Base-by-base conservation (phyloP, 1,139 yeast species). In the Yamadazyma atlantica region DNA sequence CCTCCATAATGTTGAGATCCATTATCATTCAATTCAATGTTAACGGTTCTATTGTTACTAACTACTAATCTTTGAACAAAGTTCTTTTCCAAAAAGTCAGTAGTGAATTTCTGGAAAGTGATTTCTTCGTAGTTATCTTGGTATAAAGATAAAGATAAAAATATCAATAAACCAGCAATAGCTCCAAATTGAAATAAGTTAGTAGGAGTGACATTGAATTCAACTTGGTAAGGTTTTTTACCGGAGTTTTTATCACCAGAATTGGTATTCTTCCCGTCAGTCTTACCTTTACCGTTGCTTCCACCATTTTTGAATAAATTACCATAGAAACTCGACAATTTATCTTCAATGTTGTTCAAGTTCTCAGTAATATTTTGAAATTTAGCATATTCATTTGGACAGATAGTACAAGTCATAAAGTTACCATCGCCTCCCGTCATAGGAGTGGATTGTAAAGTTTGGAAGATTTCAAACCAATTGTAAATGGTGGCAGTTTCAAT, bases 61-160 rank as follows among this genome's bases (percentile, higher is more conserved):
- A 71, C 73, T 12, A 65, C 54, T 29, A 71, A 50, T 40, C 51
- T 60, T 4, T 61, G 48, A 6, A 71, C 76, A 28, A 63, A 51
- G 32, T 66, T 66, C 44, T 66, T 67, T 38, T 62, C 58, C 48
- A 71, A 64, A 46, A 64, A 69, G 36, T 65, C 60, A 9, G 73
- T 51, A 7, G 68, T 59, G 48, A 71, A 70, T 37, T 69, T 69
- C 50, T 71, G 77, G 64, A 71, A 71, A 5, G 73, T 60, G 35
- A 69, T 60, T 48, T 69, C 74, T 32, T 56, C 57, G 32, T 53
- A 47, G 25, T 48, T 33, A 4, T 60, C 63, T 12, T 47, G 53
- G 19, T 51, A 33, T n/a, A 50, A 23, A 12, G 44, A 43, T 17
- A 40, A 40, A 19, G 50, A 5, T 19, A 61, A 41, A 38, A 57